Conservation (phyloP, 78 protist genomes). For the Dictyostelium citrinum region DNA sequence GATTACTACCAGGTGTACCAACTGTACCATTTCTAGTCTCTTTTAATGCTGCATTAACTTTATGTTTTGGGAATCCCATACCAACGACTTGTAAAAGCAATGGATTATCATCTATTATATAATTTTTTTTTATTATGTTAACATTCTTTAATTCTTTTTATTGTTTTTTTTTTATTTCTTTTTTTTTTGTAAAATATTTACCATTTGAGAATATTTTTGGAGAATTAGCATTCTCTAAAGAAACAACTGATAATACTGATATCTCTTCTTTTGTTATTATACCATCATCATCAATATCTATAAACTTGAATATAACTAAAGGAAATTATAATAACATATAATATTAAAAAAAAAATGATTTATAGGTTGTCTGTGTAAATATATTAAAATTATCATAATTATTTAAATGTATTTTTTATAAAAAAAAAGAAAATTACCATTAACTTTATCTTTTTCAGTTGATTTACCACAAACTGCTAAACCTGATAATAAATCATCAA, state of each 20-base stretch:
- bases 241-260: constrained; percentile 39
- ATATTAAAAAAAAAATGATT: background rate
- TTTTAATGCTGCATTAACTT: constrained; percentile 31
- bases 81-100: constrained; percentile 2
- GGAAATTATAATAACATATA: background rate
- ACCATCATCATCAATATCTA: constrained; percentile 75
- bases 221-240: constrained; percentile 34
- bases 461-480: constrained; percentile 63
- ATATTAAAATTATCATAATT: too few relatives aligned
- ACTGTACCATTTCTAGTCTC: constrained; percentile 44
- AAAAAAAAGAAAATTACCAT: background rate
- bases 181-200: background rate
- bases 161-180: background rate
- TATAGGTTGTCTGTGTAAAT: too few relatives aligned
- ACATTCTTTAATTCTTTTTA: background rate
- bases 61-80: constrained; percentile 58
- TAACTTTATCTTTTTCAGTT: constrained; percentile 55
- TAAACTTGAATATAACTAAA: constrained; percentile 59
- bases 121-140: too few relatives aligned
- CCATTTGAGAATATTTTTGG: constrained; percentile 8
- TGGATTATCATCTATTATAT: constrained; percentile 19
- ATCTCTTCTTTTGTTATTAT: constrained; percentile 54
- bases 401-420: background rate
- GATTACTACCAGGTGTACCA: constrained; percentile 28
- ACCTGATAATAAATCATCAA: constrained; percentile 36